These are phyloP conservation scores for Quercus bicolor DNA, from an alignment of 306 rosid genomes.

Conservation along the genomic window DNA sequence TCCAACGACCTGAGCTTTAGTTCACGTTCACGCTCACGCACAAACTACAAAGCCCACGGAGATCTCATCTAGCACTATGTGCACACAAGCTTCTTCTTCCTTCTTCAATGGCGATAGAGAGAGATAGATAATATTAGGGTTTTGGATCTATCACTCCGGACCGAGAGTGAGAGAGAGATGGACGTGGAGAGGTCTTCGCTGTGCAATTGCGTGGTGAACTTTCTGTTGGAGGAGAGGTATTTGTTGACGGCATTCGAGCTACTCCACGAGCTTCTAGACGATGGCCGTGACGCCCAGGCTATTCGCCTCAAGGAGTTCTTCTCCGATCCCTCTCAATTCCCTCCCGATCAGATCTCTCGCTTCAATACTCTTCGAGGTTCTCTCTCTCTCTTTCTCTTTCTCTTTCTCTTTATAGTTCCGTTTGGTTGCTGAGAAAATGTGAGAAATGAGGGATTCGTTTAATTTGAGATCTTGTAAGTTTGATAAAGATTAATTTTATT, in stretches of 20 bases:
- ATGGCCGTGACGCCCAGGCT: constrained; percentile 81
- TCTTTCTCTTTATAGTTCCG: background rate
- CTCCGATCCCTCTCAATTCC: constrained; percentile 74
- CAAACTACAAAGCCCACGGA: background rate
- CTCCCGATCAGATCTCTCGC: constrained; percentile 86
- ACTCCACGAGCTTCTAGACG: constrained; percentile 97
- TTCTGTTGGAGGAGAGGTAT: constrained; percentile 89
- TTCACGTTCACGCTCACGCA: background rate
- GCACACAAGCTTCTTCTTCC: background rate
- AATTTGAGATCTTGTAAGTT: background rate
- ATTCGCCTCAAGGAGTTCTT: constrained; percentile 86
- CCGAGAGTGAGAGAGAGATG: constrained; percentile 33
- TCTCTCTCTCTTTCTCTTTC: background rate
- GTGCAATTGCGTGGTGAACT: constrained; percentile 98
- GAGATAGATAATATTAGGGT: constrained; percentile 13
- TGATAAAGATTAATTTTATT: background rate
- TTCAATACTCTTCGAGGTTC: constrained; percentile 78
- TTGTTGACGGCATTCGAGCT: constrained; percentile 91
- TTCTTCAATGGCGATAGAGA: constrained; percentile 37
- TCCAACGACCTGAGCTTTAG: background rate
- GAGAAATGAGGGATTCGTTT: background rate
- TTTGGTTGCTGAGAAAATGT: background rate
- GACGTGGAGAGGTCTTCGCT: constrained; percentile 91
- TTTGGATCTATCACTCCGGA: constrained; percentile 22
- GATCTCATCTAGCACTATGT: constrained; percentile 21